phyloP scores from a whole-genome alignment of 2,329 filamentous ascomycete species.

The Neonectria punicea region DNA sequence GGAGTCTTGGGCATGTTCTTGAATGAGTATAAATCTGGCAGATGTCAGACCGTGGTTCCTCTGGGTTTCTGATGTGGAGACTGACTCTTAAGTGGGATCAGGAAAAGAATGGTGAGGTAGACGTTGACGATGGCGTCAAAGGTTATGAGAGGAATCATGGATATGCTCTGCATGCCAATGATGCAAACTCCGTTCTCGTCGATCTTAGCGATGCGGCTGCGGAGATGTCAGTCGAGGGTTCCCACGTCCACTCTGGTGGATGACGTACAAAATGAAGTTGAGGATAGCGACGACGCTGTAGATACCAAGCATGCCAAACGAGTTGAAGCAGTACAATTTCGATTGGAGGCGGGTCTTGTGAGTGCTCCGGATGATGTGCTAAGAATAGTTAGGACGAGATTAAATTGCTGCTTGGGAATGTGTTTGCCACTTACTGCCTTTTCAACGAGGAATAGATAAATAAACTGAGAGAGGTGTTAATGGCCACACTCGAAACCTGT shows the following conservation, averaged over 20 bases:
- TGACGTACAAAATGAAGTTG: conserved; percentile 69
- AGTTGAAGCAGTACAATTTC: conserved; percentile 70
- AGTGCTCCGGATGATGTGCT: conserved; percentile 68
- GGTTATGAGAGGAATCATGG: conserved; percentile 69
- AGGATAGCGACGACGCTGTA: conserved; percentile 62
- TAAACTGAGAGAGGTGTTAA: conserved; percentile 51
- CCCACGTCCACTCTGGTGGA: neutral
- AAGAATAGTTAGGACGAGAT: neutral
- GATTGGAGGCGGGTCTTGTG: conserved; percentile 64
- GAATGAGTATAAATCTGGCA: conserved; percentile 64
- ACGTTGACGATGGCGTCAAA: conserved; percentile 72
- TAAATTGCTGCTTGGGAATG: no score
- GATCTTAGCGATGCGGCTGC: conserved; percentile 66
- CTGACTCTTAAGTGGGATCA: conserved; percentile 68
- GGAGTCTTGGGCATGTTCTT: conserved; percentile 56
- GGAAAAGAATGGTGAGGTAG: conserved; percentile 71
- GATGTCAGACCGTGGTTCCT: neutral
- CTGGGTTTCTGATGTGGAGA: neutral
- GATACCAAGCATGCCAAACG: conserved; percentile 63
- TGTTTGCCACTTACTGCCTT: conserved; percentile 60
- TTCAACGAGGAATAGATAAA: conserved; percentile 74
- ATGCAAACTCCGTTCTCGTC: conserved; percentile 65
- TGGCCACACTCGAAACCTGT: neutral
- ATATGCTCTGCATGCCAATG: conserved; percentile 68
- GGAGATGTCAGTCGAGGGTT: conserved; percentile 4